A percentile compares a stretch with the other conserved stretches of the same genome.
phyloP scores from a whole-genome alignment of 331 rosid species.

The Rhamnella rubrinervis region DNA sequence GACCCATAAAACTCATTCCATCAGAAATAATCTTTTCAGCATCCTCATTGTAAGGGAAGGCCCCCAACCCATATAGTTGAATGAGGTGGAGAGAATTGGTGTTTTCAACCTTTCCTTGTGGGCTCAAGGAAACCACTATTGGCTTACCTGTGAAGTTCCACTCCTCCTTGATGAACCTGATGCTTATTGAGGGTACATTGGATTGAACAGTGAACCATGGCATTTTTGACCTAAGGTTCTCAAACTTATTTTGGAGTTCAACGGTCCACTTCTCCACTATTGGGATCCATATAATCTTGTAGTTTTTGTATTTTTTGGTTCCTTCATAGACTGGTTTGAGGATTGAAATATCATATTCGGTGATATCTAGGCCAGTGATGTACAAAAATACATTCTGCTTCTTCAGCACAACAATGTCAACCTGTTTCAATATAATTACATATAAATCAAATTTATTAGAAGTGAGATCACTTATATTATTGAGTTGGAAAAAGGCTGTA shows the following conservation, averaged over 20 bases:
- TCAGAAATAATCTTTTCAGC: not conserved
- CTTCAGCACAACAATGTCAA: constrained; percentile 9
- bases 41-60: constrained; percentile 10
- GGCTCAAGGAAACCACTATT: not conserved
- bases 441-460: not conserved
- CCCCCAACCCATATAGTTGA: not conserved
- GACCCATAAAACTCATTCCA: not conserved
- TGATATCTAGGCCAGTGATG: constrained; percentile 7
- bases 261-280: constrained; percentile 20
- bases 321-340: constrained; percentile 1
- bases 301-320: not conserved
- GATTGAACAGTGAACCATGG: constrained; percentile 9
- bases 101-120: constrained; percentile 8
- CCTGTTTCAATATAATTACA: not conserved
- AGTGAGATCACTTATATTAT: too few relatives aligned
- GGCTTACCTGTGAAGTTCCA: constrained; percentile 25
- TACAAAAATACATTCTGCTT: constrained; percentile 9
- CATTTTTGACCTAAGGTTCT: not conserved
- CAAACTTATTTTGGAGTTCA: not conserved
- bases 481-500: not conserved
- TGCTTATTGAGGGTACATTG: not conserved
- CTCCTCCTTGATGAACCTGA: not conserved
- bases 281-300: constrained; percentile 16
- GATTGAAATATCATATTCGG: constrained; percentile 4
- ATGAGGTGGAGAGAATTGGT: not conserved